Conservation (phyloP, 2,329 filamentous ascomycete genomes). For the Colletotrichum musae region DNA sequence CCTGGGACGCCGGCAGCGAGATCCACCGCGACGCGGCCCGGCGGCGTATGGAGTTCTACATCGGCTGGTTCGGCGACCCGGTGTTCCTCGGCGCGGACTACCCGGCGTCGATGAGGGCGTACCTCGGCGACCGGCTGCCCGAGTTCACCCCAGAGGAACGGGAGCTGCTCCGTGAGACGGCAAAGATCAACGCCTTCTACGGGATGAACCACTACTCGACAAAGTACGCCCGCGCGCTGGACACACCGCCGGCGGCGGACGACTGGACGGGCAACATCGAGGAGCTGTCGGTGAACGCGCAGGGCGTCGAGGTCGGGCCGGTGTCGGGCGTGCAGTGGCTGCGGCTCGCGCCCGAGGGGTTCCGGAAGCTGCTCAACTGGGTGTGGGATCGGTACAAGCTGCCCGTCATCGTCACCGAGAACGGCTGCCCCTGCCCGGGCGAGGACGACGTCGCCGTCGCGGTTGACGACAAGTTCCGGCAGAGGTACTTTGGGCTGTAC, state of each 20-base stretch:
- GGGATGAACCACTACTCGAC: slow-evolving; percentile 59
- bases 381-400: slow-evolving; percentile 46
- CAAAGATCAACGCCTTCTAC: slow-evolving; percentile 52
- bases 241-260: slow-evolving; percentile 44
- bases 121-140: slow-evolving; percentile 51
- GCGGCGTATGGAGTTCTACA: slow-evolving; percentile 54
- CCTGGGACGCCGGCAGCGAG: slow-evolving; percentile 48
- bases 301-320: slow-evolving; percentile 44
- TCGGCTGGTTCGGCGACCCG: slow-evolving; percentile 57
- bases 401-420: slow-evolving; percentile 50
- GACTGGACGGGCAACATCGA: slow-evolving; percentile 47
- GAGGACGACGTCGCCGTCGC: slow-evolving; percentile 44
- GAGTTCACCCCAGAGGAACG: slow-evolving; percentile 48
- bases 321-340: slow-evolving; percentile 30
- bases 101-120: slow-evolving; percentile 43
- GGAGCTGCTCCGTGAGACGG: slow-evolving; percentile 43
- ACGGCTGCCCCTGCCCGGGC: slow-evolving; percentile 48
- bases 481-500: slow-evolving; percentile 43
- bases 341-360: slow-evolving; percentile 45
- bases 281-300: slow-evolving; percentile 45
- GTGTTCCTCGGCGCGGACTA: slow-evolving; percentile 50
- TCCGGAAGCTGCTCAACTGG: slow-evolving; percentile 49
- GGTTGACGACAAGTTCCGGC: slow-evolving; percentile 41
- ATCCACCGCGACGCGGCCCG: slow-evolving; percentile 51
- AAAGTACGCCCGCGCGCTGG: slow-evolving; percentile 51